Evolutionary conservation across 2,329 filamentous ascomycete genomes (phyloP), one percentile per base, ranked within the genome.

Genomic region (Diaporthe capsici): DNA sequence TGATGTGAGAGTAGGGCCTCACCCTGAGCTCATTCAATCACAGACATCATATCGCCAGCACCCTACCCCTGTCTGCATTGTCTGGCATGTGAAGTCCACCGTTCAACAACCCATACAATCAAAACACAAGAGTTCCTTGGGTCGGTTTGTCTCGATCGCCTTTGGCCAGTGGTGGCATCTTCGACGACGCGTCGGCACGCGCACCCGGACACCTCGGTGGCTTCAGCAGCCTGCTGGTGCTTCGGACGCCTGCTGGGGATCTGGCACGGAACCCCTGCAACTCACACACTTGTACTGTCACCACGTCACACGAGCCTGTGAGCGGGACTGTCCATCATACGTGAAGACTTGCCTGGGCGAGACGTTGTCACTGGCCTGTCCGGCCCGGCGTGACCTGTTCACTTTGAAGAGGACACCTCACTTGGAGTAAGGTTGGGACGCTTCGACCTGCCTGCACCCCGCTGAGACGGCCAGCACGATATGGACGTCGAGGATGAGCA

Each of bases 401-500:
- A 28, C 4, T 47, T 20, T 13, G 28, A 22, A 5, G 12, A 9
- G 42, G 34, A 28, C 25, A 55, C 31, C 5, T 34, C 31, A 15
- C n/a, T 22, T 20, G 34, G 22, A 55, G 7, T 4, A 7, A 51
- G 31, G 28, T 42, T 15, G n/a, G 44, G 13, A 34, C 15, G 5
- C 15, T 31, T 15, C 25, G 37, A n/a, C 49, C 47, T 47, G 55
- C 25, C n/a, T 25, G 37, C 28, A 17, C 6, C 25, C 4, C 7
- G 3, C 20, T 22, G 28, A 31, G 58, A 44, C 17, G 8, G 22
- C 8, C 1, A 34, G 25, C 25, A 49, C 28, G 47, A 34, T 2
- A 76, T 76, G 75, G 67, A 60, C 3, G 44, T 34, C 61, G 68
- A 71, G 20, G 75, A 76, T 34, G 44, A 53, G 17, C 9, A 55